Evolutionary conservation across 75 land plant species (phyloP).

Genomic region (Chamaecyparis obtusa): DNA sequence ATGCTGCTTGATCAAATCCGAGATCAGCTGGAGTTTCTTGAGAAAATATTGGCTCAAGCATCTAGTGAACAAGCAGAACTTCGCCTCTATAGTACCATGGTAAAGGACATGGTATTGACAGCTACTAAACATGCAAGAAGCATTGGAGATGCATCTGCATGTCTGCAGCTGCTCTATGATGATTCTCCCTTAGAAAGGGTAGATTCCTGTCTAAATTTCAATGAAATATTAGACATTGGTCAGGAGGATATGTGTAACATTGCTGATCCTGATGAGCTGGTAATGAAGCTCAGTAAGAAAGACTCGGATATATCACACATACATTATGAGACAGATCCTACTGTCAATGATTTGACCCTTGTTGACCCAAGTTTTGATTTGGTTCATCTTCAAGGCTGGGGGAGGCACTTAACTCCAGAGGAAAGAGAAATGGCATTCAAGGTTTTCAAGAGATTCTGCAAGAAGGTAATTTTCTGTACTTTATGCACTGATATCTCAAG

Average conservation of each 20-base stretch:
- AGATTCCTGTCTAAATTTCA: not conserved
- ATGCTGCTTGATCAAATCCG: not conserved
- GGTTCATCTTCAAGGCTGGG: not conserved
- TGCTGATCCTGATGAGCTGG: conserved; percentile 5
- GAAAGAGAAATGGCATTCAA: conserved; percentile 6
- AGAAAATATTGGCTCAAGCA: not conserved
- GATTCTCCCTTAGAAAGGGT: not conserved
- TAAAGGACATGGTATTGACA: not conserved
- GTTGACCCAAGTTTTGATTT: not conserved
- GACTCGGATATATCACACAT: not conserved
- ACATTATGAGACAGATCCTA: not conserved
- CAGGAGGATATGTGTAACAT: conserved; percentile 1
- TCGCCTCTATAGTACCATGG: not conserved
- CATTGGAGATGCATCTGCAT: not conserved
- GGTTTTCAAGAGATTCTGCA: not conserved
- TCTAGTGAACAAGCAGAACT: not conserved
- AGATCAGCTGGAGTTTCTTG: not conserved
- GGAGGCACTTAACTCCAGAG: not conserved
- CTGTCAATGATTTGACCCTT: not conserved
- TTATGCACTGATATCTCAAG: not conserved
- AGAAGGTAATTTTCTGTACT: not conserved
- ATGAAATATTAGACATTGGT: not conserved
- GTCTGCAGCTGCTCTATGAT: not conserved
- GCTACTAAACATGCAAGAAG: not conserved
- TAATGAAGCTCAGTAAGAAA: not conserved